Evolutionary conservation across 768 basidiomycete species (phyloP).

Genomic region (Infundibulicybe gibba): DNA sequence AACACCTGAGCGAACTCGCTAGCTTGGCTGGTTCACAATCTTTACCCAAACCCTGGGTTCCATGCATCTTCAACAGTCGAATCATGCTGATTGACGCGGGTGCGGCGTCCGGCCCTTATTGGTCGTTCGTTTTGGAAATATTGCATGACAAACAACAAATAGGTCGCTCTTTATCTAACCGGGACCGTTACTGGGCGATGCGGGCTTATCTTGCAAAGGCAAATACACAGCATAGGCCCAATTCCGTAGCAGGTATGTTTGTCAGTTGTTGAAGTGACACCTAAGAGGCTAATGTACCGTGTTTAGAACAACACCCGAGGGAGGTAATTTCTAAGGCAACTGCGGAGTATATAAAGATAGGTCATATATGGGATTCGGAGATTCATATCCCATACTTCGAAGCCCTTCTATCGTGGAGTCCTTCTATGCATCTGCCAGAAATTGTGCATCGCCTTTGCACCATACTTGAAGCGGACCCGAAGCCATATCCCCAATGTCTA

Average conservation of each 20-base stretch:
- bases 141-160: constrained; percentile 37
- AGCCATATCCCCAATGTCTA: constrained; percentile 30
- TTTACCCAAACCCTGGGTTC: constrained; percentile 16
- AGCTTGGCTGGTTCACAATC: constrained; percentile 50
- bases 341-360: constrained; percentile 37
- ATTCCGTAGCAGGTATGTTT: constrained; percentile 3
- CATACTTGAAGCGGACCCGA: constrained; percentile 25
- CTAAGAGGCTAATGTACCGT: not conserved
- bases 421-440: constrained; percentile 20
- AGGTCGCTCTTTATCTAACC: constrained; percentile 26
- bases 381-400: constrained; percentile 46
- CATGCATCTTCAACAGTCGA: constrained; percentile 24
- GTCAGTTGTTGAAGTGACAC: not conserved
- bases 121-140: constrained; percentile 46
- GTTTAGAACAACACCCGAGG: constrained; percentile 12
- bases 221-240: constrained; percentile 9
- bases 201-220: constrained; percentile 34
- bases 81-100: constrained; percentile 22
- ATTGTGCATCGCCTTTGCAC: constrained; percentile 32
- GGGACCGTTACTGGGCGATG: constrained; percentile 68
- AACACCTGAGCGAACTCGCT: constrained; percentile 38
- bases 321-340: constrained; percentile 28
- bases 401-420: constrained; percentile 27
- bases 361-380: constrained; percentile 31
- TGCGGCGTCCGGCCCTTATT: constrained; percentile 28